These are phyloP conservation scores for Medicago arabica DNA, from an alignment of 306 rosid genomes.

Conservation along the genomic window DNA sequence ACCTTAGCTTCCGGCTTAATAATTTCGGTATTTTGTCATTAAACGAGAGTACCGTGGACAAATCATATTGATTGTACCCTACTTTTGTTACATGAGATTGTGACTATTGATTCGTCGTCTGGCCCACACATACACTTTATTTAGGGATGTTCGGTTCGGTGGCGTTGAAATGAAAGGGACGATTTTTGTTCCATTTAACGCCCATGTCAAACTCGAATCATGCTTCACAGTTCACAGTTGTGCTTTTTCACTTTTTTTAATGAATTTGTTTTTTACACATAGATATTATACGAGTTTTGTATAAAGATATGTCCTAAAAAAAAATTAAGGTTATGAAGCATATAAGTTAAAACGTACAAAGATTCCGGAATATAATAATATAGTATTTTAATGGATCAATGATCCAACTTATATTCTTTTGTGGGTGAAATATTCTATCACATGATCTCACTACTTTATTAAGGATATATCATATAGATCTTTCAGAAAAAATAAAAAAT, in stretches of 20 bases:
- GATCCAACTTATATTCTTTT: neutral
- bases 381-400: neutral
- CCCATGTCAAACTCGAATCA: neutral
- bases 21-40: no score
- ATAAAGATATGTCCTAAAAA: no score
- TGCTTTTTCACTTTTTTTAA: neutral
- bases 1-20: no score
- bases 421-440: neutral
- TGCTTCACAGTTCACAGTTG: neutral
- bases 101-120: neutral
- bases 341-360: neutral
- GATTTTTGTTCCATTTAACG: neutral
- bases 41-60: no score
- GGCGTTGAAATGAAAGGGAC: neutral
- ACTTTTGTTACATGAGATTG: no score
- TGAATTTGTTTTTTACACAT: neutral
- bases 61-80: no score
- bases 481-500: neutral
- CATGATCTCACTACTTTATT: neutral
- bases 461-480: neutral
- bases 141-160: neutral
- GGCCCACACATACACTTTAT: neutral
- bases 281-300: neutral
- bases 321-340: no score
- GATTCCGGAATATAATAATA: neutral